A percentile compares a stretch with the other conserved stretches of the same genome.
Conservation (phyloP, 2,329 filamentous ascomycete species). For the Nakataea oryzae region DNA sequence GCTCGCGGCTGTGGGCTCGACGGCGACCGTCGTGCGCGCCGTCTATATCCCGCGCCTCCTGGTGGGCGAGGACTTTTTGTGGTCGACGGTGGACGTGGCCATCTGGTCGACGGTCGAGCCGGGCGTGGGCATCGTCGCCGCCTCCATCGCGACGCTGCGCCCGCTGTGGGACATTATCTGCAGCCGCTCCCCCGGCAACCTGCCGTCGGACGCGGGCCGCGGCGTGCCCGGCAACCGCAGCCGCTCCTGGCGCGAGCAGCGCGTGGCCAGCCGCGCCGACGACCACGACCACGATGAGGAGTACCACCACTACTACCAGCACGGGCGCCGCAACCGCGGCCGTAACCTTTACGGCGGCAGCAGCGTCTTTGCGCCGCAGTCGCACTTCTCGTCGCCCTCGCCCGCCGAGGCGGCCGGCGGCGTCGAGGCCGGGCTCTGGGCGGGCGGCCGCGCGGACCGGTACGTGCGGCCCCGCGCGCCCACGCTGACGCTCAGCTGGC, state of each 20-base stretch:
- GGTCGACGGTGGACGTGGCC: conserved; percentile 29
- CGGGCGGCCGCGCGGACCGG: too few species aligned
- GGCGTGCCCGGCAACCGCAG: not conserved
- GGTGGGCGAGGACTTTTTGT: conserved; percentile 28
- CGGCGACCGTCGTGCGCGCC: conserved; percentile 31
- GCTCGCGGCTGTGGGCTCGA: conserved; percentile 20
- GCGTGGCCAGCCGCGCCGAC: not conserved
- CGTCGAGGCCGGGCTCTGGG: not conserved
- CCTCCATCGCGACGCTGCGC: conserved; percentile 26
- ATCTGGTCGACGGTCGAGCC: conserved; percentile 35
- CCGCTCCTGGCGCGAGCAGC: not conserved
- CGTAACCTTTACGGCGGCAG: too few species aligned
- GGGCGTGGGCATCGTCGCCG: conserved; percentile 28
- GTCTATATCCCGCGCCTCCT: conserved; percentile 26
- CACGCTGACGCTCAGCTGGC: not conserved
- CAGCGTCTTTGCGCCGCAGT: not conserved
- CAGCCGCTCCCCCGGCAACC: too few species aligned
- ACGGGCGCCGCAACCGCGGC: not conserved
- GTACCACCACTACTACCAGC: not conserved
- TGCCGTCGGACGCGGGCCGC: not conserved
- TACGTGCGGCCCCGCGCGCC: too few species aligned
- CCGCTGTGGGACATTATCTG: conserved; percentile 16
- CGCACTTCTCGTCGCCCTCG: not conserved
- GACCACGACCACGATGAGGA: not conserved
- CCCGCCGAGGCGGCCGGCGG: too few species aligned